Percentiles rank a stretch among this genome's conserved stretches.
phyloP scores from a whole-genome alignment of 202 grass and related monocot species.

The Bolboschoenoplectus hybrid region DNA sequence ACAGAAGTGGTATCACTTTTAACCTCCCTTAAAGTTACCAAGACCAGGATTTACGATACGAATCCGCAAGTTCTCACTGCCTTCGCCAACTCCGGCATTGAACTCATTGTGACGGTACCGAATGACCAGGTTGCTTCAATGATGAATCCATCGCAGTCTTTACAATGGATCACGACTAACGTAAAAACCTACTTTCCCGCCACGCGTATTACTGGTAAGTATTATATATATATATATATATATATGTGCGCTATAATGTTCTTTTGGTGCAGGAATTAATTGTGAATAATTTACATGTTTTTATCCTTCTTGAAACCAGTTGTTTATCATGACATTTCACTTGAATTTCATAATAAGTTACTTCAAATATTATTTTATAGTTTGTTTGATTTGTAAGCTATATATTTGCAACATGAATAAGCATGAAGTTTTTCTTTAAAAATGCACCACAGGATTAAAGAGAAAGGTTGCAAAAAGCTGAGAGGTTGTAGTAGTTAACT shows the following conservation, averaged over 20 bases:
- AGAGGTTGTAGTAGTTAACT: background rate
- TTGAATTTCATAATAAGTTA: constrained; percentile 9
- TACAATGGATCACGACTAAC: constrained; percentile 64
- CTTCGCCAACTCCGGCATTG: constrained; percentile 71
- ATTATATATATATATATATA: constrained; percentile 16
- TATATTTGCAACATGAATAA: background rate
- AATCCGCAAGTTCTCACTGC: constrained; percentile 81
- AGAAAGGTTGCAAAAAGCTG: background rate
- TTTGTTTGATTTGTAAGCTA: background rate
- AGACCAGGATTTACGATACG: constrained; percentile 83
- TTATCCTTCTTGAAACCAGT: background rate
- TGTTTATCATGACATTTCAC: background rate
- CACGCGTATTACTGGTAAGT: constrained; percentile 50
- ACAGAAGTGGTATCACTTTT: constrained; percentile 61
- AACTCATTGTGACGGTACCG: constrained; percentile 81
- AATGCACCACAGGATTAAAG: background rate
- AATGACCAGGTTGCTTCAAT: constrained; percentile 66
- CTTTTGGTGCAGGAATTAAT: background rate
- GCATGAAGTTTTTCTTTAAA: background rate
- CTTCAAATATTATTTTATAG: background rate
- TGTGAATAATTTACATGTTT: background rate
- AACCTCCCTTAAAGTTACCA: constrained; percentile 62
- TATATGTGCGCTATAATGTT: background rate
- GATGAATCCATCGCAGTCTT: constrained; percentile 54
- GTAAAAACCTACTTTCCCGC: constrained; percentile 75